Evolutionary conservation across 2,329 filamentous ascomycete species (phyloP), one percentile per base, ranked within the genome.

Genomic region (Trichoderma harzianum): DNA sequence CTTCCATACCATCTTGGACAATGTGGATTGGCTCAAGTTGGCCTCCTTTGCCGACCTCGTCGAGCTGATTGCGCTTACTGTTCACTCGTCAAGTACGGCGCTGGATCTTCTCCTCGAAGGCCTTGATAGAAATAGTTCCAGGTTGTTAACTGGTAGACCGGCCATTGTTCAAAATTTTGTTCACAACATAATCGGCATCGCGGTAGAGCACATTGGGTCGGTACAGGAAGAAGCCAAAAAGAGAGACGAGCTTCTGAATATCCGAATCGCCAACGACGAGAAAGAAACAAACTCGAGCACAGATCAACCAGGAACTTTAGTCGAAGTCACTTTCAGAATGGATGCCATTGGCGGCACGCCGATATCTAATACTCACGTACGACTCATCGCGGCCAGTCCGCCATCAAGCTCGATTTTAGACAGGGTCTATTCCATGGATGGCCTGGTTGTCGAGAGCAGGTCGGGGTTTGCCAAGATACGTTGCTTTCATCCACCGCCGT

Each of bases 201-300:
- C 81, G 1, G 28, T 84, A 8, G 81, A 84, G 66, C 82, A 84
- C 68, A 78, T 83, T 16, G 80, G 81, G 26, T 80, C 83, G 72
- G 79, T 78, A 2, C 2, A 53, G 0, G 72, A 74, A 0, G 65
- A 32, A 7, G 53, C 47, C 3, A 55, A 58, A 36, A 34, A 4
- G 4, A 26, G 51, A 28, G 57, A 70, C 26, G 71, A 70, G 67
- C 55, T 72, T 7, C 21, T 72, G 39, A 65, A n/a, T 6, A 66
- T 72, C n/a, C 60, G 34, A 6, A 26, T 43, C 3, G 1, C 53
- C 12, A 16, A 21, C 18, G 60, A 65, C 7, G 12, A 55, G 14
- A 16, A 66, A 47, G 24, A 32, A 18, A 18, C 26, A 34, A 10
- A 11, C 24, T 18, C 32, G 12, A 28, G 18, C 32, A 14, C 47